Base-by-base conservation (phyloP, 495 filamentous ascomycete species). In the Saxispiralis lemnorum region DNA sequence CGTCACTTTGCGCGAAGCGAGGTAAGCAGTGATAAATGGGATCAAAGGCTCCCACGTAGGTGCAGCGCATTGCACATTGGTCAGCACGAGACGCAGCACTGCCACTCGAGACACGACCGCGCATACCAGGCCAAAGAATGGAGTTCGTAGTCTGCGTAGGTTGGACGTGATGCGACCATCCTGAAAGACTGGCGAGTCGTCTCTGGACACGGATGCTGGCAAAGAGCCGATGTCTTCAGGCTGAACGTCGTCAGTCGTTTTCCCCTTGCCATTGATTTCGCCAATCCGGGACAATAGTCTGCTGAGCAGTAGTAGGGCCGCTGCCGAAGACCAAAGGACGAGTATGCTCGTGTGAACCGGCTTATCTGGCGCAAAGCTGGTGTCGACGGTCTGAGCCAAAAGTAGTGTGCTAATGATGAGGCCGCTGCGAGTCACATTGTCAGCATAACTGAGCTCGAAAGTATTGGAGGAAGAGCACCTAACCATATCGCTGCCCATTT, bases 321-420 rank as follows among this genome's bases (percentile, higher is more conserved):
- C 24, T 6, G 56, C 58, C 15, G 35, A 46, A 6, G 50, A 30
- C 4, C 51, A 38, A 5, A 63, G 49, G 0, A 60, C 20, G 14
- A 55, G 32, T 39, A 39, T 52, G 30, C 40, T 19, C n/a, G 58
- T 51, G 32, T 61, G 60, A 2, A 60, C 38, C 6, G 60, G 60
- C 18, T 55, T 51, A 18, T 62, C 57, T 44, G 56, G 43, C 38
- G 57, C 53, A 46, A 55, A 57, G 18, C 49, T 53, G 30, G 56
- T 54, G 13, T 35, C 40, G 10, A 48, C 32, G 34, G 18, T 31
- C 44, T 35, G 34, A 7, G 41, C 31, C 15, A 61, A 48, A 21
- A 55, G 49, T 14, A 32, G 6, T 1, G 51, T 50, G 16, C 52
- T 50, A 24, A 44, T 18, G 41, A 56, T 42, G 20, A 61, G 48